Base-by-base conservation (phyloP, 179 eudicot species). In the Drosera spatulata region DNA sequence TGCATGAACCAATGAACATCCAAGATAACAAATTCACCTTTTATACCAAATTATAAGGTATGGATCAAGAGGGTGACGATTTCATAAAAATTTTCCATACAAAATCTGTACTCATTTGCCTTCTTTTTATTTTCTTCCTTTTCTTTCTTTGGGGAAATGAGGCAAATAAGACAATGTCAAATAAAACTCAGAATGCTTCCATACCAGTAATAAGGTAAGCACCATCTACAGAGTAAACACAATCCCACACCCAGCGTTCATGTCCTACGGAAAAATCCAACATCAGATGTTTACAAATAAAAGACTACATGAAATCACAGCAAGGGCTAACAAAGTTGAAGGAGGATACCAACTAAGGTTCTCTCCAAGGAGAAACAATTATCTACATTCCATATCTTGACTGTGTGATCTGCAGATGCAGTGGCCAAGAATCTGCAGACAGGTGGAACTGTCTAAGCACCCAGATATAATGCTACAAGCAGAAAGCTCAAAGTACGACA, bases 241-340 rank as follows among this genome's bases (percentile, higher is more conserved):
- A 93, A 68, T 93, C 99, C 96, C 99, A 86, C 33, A 93, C 99
- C 99, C 99, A 93, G 6, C 98, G 86, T 41, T 84, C 82, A 71
- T 93, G 99, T 52, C 99, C 99, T 93, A 44, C 48, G 61, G 43
- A 4, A 59, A 33, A 50, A 38, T 7, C 4, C 50, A 43, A 13
- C 51, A 39, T 59, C n/a, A 38, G 63, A 60, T 41, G 51, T n/a
- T 60, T 52, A 46, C 14, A 45, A 46, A 59, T 22, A n/a, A 3
- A 14, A 9, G 56, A 37, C n/a, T n/a, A 4, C 38, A 53, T 2
- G 7, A 2, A 7, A 15, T 10, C 40, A 7, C 2, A 6, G 45
- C 4, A 6, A 42, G 45, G 3, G 6, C 45, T 42, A 42, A 42
- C 6, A n/a, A n/a, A n/a, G 51, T 48, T 10, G 41, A n/a, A 11